phyloP scores from a whole-genome alignment of 768 basidiomycete species.

The Rhodocollybia butyracea region DNA sequence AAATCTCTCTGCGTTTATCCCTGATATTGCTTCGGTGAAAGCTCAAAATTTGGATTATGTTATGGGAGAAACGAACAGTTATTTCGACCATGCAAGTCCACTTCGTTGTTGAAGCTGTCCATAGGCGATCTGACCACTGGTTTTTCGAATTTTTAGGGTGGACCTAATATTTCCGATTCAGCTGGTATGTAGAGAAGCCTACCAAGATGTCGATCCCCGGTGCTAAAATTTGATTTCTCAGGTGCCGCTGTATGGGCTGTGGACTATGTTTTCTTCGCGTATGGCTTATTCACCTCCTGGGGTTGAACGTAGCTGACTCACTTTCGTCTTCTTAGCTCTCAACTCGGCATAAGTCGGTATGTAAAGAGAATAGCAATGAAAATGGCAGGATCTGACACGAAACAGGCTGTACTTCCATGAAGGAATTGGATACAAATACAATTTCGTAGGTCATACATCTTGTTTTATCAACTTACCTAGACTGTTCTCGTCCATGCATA shows the following conservation, averaged over 20 bases:
- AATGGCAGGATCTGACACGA: too few species aligned
- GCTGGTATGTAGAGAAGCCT: neutral
- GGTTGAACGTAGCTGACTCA: neutral
- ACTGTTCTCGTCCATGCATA: neutral
- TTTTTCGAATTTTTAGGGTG: slow-evolving; percentile 16
- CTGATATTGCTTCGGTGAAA: slow-evolving; percentile 52
- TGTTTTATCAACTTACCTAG: neutral
- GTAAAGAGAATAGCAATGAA: too few species aligned
- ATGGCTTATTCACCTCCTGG: slow-evolving; percentile 11
- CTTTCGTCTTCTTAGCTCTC: neutral
- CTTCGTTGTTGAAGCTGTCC: neutral
- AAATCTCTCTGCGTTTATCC: slow-evolving; percentile 48
- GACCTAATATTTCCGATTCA: slow-evolving; percentile 1
- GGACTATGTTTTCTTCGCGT: slow-evolving; percentile 62
- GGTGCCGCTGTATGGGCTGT: slow-evolving; percentile 68
- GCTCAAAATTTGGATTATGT: slow-evolving; percentile 50
- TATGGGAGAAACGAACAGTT: slow-evolving; percentile 61
- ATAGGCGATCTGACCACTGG: neutral
- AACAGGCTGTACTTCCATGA: slow-evolving; percentile 59
- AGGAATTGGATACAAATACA: slow-evolving; percentile 71
- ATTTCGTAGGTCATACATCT: slow-evolving; percentile 37
- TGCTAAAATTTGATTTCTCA: slow-evolving; percentile 61
- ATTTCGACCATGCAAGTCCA: slow-evolving; percentile 36
- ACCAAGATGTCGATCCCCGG: neutral
- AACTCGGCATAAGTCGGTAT: neutral